Conservation (phyloP, 2,329 filamentous ascomycete species). For the Arthrobotrys conoides region DNA sequence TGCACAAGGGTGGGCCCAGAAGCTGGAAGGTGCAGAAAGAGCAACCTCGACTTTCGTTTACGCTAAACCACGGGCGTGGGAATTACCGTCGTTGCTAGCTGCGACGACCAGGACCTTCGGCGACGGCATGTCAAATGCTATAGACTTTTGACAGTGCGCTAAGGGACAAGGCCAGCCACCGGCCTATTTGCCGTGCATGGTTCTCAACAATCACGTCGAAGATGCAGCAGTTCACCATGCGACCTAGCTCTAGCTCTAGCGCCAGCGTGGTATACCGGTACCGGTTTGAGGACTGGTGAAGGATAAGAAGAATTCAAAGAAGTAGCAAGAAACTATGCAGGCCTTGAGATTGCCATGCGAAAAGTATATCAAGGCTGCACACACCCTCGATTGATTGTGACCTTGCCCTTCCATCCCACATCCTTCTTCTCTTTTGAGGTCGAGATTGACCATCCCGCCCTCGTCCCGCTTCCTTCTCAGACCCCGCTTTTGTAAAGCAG, state of each 20-base stretch:
- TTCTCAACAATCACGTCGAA: conserved; percentile 50
- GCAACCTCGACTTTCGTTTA: conserved; percentile 51
- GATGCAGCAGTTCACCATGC: conserved; percentile 19
- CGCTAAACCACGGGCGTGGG: conserved; percentile 36
- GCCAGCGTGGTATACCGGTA: background rate
- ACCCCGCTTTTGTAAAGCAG: conserved; percentile 47
- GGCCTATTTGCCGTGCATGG: conserved; percentile 40
- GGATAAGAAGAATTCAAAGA: conserved; percentile 13
- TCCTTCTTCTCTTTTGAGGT: conserved; percentile 13
- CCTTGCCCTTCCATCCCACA: conserved; percentile 2
- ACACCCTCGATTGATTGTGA: conserved; percentile 3
- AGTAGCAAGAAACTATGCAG: background rate
- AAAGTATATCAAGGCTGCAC: conserved; percentile 51
- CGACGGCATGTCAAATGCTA: conserved; percentile 23
- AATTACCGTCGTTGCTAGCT: conserved; percentile 27
- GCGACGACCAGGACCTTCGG: conserved; percentile 18
- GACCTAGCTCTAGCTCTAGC: conserved; percentile 1
- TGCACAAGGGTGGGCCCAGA: conserved; percentile 50
- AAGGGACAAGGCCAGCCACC: conserved; percentile 49
- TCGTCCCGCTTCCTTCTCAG: conserved; percentile 16
- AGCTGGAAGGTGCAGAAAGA: conserved; percentile 45
- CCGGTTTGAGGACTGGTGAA: background rate
- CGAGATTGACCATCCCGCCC: conserved; percentile 27
- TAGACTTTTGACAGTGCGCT: conserved; percentile 25
- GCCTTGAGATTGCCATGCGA: conserved; percentile 22